Base-by-base conservation (phyloP, 2,329 filamentous ascomycete genomes). In the Grosmannia penicillata region DNA sequence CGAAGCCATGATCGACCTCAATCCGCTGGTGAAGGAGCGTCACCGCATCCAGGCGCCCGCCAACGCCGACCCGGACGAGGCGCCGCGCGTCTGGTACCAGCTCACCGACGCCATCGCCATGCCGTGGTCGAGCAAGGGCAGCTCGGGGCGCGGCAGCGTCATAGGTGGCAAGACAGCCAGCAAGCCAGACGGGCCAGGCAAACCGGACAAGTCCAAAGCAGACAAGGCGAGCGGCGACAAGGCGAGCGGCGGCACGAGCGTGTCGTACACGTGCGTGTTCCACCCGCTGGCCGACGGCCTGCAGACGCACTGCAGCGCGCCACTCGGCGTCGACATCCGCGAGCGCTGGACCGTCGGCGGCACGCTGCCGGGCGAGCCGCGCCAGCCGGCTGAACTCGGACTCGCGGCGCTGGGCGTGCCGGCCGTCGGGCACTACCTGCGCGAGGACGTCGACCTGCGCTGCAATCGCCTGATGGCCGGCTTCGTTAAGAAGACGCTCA, bases 371-470 rank as follows among this genome's bases (percentile, higher is more conserved):
- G 81, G 78, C 15, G 83, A 93, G 56, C 70, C 74, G 1, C 62
- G 66, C 23, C 69, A 78, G 49, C 65, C 73, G 0, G 58, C 70
- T 10, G 82, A 89, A 58, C 57, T 82, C 18, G 80, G 78, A 6
- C 57, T 82, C 6, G 36, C 36, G 9, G 26, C 29, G 1, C 57
- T 81, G 6, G 69, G 69, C 13, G 72, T 68, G 0, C 83, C 84
- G 0, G 57, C 66, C 18, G 62, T 72, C 29, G 85, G 84, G 0
- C 61, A 93, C 11, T 93, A 86, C 53, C 62, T 93, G 30, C 69
- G 81, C n/a, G 85, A 93, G 62, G 85, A 93, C 47, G 78, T 91
- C 35, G 78, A 85, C 45, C 76, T 93, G 65, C 71, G 71, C 41
- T 93, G 84, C 61, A 89, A 86, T 50, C 62, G 85, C 41, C 62